Evolutionary conservation across 2,329 filamentous ascomycete genomes (phyloP), one percentile per base, ranked within the genome.

Genomic region (Curvularia eragrostidis): DNA sequence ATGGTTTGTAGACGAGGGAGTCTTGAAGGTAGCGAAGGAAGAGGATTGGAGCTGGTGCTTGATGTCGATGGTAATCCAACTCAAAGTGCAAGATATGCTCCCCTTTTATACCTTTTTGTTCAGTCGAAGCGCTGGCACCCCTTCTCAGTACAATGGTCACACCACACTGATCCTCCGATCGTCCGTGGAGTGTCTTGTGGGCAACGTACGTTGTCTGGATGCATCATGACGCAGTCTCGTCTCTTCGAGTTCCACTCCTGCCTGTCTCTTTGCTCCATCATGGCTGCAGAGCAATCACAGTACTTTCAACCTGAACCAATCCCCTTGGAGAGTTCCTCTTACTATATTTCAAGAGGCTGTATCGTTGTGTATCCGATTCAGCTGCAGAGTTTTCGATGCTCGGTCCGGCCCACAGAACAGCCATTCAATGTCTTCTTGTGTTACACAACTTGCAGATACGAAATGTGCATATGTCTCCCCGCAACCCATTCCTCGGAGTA

Each of bases 251-350:
- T 24, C 41, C 47, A 21, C 23, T 32, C 36, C 24, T 48, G 28
- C 30, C 15, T 18, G 24, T 56, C 24, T 32, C 30, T n/a, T 46
- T 15, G 39, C 48, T 34, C 24, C 8, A 38, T 13, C 5, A 15
- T 23, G 30, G 30, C 23, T 38, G 47, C 41, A 51, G 48, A 38
- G 41, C 24, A 52, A 56, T 21, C 39, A 52, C 3, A 46, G n/a
- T 23, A 43, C 19, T 41, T 41, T 48, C 19, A 32, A 15, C 2
- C 26, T 30, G 19, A 30, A 6, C 19, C 36, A 47, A 43, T 42
- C 5, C 19, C 21, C 36, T 36, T 32, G 26, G 13, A 5, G 9
- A 43, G 24, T 18, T 5, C 21, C n/a, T 34, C 2, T 26, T 18
- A 18, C 36, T 28, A 18, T 18, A 8, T 28, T 15, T 21, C n/a